These are phyloP conservation scores for Apiotrichum veenhuisii DNA, from an alignment of 1,284 basidiomycete genomes.

Conservation along the genomic window DNA sequence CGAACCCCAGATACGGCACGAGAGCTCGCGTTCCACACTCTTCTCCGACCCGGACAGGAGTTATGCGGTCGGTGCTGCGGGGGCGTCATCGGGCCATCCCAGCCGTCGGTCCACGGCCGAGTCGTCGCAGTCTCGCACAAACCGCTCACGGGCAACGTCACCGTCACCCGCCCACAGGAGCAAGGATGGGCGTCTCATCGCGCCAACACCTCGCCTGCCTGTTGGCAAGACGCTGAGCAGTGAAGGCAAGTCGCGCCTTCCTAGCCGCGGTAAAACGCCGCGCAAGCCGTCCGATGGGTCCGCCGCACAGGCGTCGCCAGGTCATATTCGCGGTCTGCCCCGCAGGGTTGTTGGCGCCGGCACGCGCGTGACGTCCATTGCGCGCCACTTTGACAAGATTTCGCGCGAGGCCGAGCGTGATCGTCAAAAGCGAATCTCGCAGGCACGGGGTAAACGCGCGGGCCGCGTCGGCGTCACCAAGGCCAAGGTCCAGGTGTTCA, in stretches of 20 bases:
- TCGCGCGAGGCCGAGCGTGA: constrained; percentile 55
- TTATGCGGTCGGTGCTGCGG: constrained; percentile 74
- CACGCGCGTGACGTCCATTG: constrained; percentile 54
- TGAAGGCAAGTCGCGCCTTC: constrained; percentile 32
- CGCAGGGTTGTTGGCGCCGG: constrained; percentile 31
- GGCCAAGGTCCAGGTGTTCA: constrained; percentile 84
- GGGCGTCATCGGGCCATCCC: constrained; percentile 7
- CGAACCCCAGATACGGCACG: neutral
- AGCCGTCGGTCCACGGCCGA: neutral
- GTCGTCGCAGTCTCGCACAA: neutral
- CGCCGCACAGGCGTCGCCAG: neutral
- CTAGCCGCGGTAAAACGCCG: constrained; percentile 42
- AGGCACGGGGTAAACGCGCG: constrained; percentile 76
- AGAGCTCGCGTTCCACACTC: constrained; percentile 13
- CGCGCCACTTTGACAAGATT: constrained; percentile 54
- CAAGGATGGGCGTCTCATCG: constrained; percentile 7
- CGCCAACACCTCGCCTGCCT: constrained; percentile 4
- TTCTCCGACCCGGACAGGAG: constrained; percentile 81
- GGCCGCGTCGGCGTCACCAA: constrained; percentile 86
- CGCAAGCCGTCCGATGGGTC: constrained; percentile 12
- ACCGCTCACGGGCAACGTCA: constrained; percentile 5
- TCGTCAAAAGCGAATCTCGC: constrained; percentile 50
- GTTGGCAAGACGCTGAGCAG: constrained; percentile 13
- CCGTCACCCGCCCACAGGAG: constrained; percentile 2
- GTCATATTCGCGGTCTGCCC: constrained; percentile 13